These are phyloP conservation scores for Colletotrichum lupini DNA, from an alignment of 2,329 filamentous ascomycete genomes.

Conservation along the genomic window DNA sequence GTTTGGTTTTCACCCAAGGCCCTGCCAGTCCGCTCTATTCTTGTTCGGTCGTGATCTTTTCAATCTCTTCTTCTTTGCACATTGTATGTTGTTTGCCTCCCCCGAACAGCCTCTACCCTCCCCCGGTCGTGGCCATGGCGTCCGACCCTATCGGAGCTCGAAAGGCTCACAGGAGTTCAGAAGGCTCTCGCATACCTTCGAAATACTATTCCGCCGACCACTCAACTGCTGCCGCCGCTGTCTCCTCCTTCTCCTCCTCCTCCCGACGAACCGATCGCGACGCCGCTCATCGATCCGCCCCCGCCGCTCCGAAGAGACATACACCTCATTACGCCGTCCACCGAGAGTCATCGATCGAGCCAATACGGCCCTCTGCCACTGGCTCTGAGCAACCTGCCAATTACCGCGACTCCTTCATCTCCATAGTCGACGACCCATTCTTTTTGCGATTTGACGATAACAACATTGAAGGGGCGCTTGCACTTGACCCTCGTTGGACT, in stretches of 20 bases:
- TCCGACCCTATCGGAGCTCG: constrained; percentile 34
- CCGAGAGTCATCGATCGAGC: constrained; percentile 36
- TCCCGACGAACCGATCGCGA: constrained; percentile 34
- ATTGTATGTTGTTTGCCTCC: constrained; percentile 24
- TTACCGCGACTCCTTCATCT: constrained; percentile 61
- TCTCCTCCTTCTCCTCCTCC: constrained; percentile 19
- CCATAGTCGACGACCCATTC: constrained; percentile 67
- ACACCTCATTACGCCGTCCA: constrained; percentile 32
- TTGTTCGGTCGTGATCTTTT: not conserved
- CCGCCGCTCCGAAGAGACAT: constrained; percentile 34
- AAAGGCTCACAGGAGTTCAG: constrained; percentile 38
- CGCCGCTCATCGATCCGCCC: constrained; percentile 36
- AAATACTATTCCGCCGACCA: constrained; percentile 19
- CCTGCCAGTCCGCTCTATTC: not conserved
- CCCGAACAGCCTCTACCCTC: constrained; percentile 13
- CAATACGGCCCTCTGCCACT: constrained; percentile 36
- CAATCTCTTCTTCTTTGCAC: not conserved
- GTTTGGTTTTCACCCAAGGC: constrained; percentile 25
- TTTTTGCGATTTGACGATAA: constrained; percentile 59
- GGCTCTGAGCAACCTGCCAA: constrained; percentile 40
- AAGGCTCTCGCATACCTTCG: constrained; percentile 34
- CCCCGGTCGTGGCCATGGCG: constrained; percentile 36
- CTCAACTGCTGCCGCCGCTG: constrained; percentile 12
- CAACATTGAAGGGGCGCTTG: constrained; percentile 44
- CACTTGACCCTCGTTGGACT: constrained; percentile 37